A percentile compares a stretch with the other conserved stretches of the same genome.
Evolutionary conservation across 768 basidiomycete genomes (phyloP).

Genomic region (Pulveroboletus sp.): DNA sequence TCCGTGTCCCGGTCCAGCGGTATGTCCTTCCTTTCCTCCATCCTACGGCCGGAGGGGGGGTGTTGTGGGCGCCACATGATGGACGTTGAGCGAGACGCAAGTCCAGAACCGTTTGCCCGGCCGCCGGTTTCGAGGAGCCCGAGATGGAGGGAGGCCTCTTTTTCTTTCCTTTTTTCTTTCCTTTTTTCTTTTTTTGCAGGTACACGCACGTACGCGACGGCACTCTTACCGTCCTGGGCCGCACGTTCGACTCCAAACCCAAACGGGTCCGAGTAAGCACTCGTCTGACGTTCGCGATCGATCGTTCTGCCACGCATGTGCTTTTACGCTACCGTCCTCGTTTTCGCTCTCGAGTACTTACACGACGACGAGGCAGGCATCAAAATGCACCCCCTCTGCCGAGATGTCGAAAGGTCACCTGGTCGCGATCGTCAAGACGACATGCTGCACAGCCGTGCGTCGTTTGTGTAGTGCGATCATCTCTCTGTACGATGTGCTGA

Average conservation of each 20-base stretch:
- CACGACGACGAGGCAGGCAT: not conserved
- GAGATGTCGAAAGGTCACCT: not conserved
- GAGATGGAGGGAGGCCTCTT: too few species aligned
- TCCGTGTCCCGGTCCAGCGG: not conserved
- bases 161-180: too few species aligned
- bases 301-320: not conserved
- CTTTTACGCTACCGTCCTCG: too few species aligned
- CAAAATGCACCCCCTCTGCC: not conserved
- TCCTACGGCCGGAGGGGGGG: not conserved
- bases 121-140: too few species aligned
- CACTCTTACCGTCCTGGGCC: too few species aligned
- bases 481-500: not conserved
- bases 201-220: too few species aligned
- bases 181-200: too few species aligned
- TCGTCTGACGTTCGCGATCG: not conserved
- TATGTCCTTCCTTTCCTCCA: conserved; percentile 4
- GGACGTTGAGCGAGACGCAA: not conserved
- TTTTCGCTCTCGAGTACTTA: not conserved
- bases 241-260: too few species aligned
- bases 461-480: not conserved
- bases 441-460: not conserved
- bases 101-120: not conserved
- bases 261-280: too few species aligned
- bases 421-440: not conserved
- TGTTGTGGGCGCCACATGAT: not conserved